Base-by-base conservation (phyloP, 2,329 filamentous ascomycete genomes). In the Fusarium keratoplasticum region DNA sequence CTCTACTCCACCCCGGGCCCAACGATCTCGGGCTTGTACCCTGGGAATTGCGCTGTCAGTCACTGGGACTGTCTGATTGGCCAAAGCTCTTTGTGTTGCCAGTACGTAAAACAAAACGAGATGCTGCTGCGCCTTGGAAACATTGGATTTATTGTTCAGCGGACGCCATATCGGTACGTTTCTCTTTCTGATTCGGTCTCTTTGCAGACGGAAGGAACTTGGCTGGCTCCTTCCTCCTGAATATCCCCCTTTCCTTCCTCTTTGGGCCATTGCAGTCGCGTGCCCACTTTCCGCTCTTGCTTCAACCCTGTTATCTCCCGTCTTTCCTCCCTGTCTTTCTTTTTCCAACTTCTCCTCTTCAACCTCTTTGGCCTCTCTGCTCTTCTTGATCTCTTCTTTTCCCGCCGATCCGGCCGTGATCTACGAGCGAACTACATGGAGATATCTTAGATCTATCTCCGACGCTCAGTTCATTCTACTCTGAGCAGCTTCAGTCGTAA, bases 211-310 rank as follows among this genome's bases (percentile, higher is more conserved):
- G 47, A 31, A 14, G 18, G 22, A 11, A 16, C 25, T 18, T 16
- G 58, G 54, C 44, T 33, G 55, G 33, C 50, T 63, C 64, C 61
- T 68, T 71, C 58, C 25, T n/a, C 47, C 18, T 8, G 27, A 54
- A 54, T 33, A 36, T 31, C 52, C 40, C 40, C 44, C 38, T 59
- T 27, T 27, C 64, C 54, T 52, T 65, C 40, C 54, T 13, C 22
- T 58, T 50, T 7, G n/a, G 22, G 31, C 22, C 13, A 64, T 61
- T 44, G 13, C 44, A 44, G 38, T 61, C 54, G 55, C 50, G 47
- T 68, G 61, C 69, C 72, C 66, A 73, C 66, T 69, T 69, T 47
- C 66, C 63, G 44, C 13, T 57, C 44, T 31, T 44, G 6, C 61
- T 38, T 35, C 29, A 31, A 38, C 33, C 54, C 42, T 18, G 44